Base-by-base conservation (phyloP, 1,284 basidiomycete genomes). In the Trichosporon coremiiforme region DNA sequence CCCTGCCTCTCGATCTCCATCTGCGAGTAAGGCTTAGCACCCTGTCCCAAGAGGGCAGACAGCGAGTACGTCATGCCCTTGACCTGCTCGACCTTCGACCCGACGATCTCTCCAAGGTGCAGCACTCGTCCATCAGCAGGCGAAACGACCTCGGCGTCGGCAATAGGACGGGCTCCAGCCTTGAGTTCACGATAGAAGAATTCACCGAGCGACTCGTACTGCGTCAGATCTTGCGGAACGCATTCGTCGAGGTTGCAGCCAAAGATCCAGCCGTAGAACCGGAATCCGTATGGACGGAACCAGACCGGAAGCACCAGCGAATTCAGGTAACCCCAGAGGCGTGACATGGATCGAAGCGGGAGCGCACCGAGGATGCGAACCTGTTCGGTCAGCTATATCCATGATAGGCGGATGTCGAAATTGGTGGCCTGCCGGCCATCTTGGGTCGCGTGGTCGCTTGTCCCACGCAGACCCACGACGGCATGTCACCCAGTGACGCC, bases 31-130 rank as follows among this genome's bases (percentile, higher is more conserved):
- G 68, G 36, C 50, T 75, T 57, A 65, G 67, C 66, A 60, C 78
- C 73, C 33, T 76, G 77, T 47, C 94, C 94, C 8, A 98, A 89
- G 0, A 99, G 86, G 0, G 95, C 95, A 75, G 96, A 92, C 29
- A 99, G 88, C 7, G 94, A 97, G 79, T 98, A 98, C 0, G 94
- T 98, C 74, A 97, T 90, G 17, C 96, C 96, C 84, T 99, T 99
- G 79, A 99, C 94, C 84, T 98, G 95, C 81, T 98, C 95, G 57
- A 99, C 93, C 35, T 89, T 89, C 55, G 85, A 81, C 66, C 90
- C 88, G 73, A 90, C 89, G 75, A 99, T 93, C 2, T 89, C 89
- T 31, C 96, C 97, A 76, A 95, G 95, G 81, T 99, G 96, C 45
- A 99, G 86, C 2, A 99, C 88, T 1, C 87, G 91, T 10, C 96